A percentile compares a stretch with the other conserved stretches of the same genome.
phyloP scores from a whole-genome alignment of 768 basidiomycete species.

The Lactarius deliciosus region DNA sequence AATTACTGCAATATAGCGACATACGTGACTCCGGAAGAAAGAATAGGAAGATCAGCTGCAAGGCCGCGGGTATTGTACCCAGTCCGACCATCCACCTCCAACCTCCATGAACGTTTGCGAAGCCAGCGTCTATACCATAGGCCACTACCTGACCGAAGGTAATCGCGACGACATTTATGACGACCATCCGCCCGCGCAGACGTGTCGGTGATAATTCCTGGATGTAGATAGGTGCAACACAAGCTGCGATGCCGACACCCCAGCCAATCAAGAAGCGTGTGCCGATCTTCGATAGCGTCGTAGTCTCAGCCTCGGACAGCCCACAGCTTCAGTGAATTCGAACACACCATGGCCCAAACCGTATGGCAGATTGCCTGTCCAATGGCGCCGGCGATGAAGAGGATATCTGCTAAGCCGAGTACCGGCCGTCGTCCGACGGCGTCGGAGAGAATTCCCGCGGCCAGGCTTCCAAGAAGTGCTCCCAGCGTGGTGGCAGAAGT shows the following conservation, averaged over 20 bases:
- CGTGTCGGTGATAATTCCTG: conserved; percentile 79
- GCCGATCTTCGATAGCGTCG: conserved; percentile 50
- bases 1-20: conserved; percentile 33
- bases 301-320: not conserved
- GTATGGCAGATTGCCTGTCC: conserved; percentile 68
- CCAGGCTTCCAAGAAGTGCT: conserved; percentile 71
- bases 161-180: conserved; percentile 80
- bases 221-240: conserved; percentile 79
- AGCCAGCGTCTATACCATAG: conserved; percentile 70
- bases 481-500: conserved; percentile 78
- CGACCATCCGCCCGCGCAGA: conserved; percentile 74
- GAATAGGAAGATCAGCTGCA: conserved; percentile 60
- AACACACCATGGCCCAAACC: conserved; percentile 65
- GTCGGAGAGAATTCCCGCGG: conserved; percentile 68
- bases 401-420: conserved; percentile 62
- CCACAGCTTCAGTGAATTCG: not conserved
- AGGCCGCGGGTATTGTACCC: conserved; percentile 62
- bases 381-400: conserved; percentile 75
- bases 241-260: conserved; percentile 73
- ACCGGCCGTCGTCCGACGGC: conserved; percentile 66
- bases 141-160: conserved; percentile 80
- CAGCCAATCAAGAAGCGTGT: conserved; percentile 74
- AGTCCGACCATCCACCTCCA: conserved; percentile 88
- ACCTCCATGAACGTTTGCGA: conserved; percentile 55
- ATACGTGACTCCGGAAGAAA: conserved; percentile 78